Conservation (phyloP, 2,329 filamentous ascomycete species). For the Aspergillus sclerotialis region DNA sequence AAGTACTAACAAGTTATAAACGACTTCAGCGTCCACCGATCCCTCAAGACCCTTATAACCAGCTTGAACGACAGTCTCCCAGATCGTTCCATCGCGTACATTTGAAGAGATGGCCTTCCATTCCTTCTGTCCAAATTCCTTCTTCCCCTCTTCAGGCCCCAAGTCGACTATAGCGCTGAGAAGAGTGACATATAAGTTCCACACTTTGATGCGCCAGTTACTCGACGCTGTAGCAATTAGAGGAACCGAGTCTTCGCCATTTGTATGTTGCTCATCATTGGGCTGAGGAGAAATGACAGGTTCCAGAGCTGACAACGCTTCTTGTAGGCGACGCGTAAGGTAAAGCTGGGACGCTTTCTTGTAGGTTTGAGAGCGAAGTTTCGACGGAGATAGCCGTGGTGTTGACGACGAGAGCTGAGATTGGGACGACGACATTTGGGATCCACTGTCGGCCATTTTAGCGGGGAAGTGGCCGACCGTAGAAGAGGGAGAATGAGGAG, state of each 20-base stretch:
- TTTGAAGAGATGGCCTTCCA: constrained; percentile 78
- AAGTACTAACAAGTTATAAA: constrained; percentile 47
- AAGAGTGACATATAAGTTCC: constrained; percentile 93
- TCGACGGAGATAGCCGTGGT: constrained; percentile 57
- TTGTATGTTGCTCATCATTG: constrained; percentile 33
- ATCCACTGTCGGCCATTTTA: constrained; percentile 26
- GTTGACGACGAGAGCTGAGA: constrained; percentile 62
- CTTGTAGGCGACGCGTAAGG: constrained; percentile 84
- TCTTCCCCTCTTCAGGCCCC: constrained; percentile 82
- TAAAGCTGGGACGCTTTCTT: constrained; percentile 91
- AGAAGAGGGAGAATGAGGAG: not conserved
- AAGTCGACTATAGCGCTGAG: constrained; percentile 86
- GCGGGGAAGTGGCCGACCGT: constrained; percentile 3
- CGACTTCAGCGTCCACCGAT: constrained; percentile 88
- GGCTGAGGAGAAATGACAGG: constrained; percentile 62
- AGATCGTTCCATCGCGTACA: constrained; percentile 83
- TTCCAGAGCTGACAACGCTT: constrained; percentile 77
- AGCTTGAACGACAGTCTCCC: constrained; percentile 83
- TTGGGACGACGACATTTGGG: constrained; percentile 27
- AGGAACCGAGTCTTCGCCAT: constrained; percentile 45
- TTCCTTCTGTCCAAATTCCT: constrained; percentile 73
- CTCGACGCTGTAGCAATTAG: constrained; percentile 74
- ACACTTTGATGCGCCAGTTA: constrained; percentile 85
- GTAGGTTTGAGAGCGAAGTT: constrained; percentile 74
- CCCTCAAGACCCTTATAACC: constrained; percentile 86